Evolutionary conservation across 73 alveolate genomes (phyloP), one percentile per base, ranked within the genome.

Genomic region (Uronychia setigera): DNA sequence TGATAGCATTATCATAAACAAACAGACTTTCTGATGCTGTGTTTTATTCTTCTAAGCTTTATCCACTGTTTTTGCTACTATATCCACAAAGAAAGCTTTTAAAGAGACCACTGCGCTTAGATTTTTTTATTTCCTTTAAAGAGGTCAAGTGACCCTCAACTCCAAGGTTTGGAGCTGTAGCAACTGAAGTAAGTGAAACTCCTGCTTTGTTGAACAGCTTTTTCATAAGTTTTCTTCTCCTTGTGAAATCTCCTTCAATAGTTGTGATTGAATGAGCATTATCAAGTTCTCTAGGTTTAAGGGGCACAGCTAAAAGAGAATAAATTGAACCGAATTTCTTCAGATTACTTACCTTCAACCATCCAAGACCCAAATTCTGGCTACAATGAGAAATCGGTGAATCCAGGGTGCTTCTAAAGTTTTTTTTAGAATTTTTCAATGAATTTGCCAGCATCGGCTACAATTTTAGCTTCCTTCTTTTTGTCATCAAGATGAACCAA

Each of bases 291-390:
- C 89, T 91, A 75, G 98, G 98, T 33, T 86, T 60, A 26, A 34
- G 67, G 26, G 98, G 98, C n/a, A 95, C 96, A 26, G 93, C 88
- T 67, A 13, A 5, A 5, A 67, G 32, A 57, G 13, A 14, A 57
- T 57, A 14, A 57, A 57, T 57, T 13, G 26, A 57, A n/a, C n/a
- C n/a, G n/a, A n/a, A n/a, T n/a, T n/a, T 46, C 67, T 11, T 46
- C 5, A 11, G n/a, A 11, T 5, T 46, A 19, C 79, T 67, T 67
- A 67, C 79, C 79, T 83, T 95, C 98, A 11, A 95, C 76, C 98
- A 95, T 95, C 97, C 98, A 95, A 33, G 94, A 82, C 1, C 98
- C 98, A 46, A 89, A 95, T 77, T 95, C 98, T 11, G 96, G 95
- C 29, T 93, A 90, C 84, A 85, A 76, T 26, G 57, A 28, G 32